These are phyloP conservation scores for Macroventuria anomochaeta DNA, from an alignment of 2,329 filamentous ascomycete genomes.

Conservation along the genomic window DNA sequence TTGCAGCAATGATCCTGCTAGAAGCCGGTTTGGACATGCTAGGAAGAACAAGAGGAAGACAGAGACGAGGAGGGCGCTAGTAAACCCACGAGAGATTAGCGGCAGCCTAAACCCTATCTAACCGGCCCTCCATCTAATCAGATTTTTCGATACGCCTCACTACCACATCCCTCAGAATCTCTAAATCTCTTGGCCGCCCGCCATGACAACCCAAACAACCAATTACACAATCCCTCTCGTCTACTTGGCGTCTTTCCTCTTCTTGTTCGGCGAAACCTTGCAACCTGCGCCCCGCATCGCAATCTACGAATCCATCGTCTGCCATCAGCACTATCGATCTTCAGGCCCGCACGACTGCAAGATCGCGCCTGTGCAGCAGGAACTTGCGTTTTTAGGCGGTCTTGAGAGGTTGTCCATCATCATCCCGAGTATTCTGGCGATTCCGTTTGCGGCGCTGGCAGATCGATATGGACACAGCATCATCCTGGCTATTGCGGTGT, in stretches of 20 bases:
- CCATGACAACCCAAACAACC: conserved; percentile 1
- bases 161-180: not conserved
- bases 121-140: conserved; percentile 5
- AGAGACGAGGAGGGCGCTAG: too few species aligned
- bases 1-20: not conserved
- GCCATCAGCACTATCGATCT: conserved; percentile 18
- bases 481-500: conserved; percentile 24
- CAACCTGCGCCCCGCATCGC: conserved; percentile 29
- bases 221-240: conserved; percentile 21
- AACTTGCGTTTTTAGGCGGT: conserved; percentile 22
- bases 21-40: too few species aligned
- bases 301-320: conserved; percentile 28
- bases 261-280: conserved; percentile 27
- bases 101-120: conserved; percentile 1
- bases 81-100: too few species aligned
- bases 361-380: conserved; percentile 23
- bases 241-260: conserved; percentile 27
- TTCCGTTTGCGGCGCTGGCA: conserved; percentile 29
- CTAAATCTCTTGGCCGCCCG: conserved; percentile 4
- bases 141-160: conserved; percentile 9
- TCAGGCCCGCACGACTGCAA: conserved; percentile 21
- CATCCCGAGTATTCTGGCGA: conserved; percentile 26
- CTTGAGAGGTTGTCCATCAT: conserved; percentile 27
- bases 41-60: too few species aligned
- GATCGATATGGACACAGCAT: conserved; percentile 25